These are phyloP conservation scores for Sutorius australiensis DNA, from an alignment of 768 basidiomycete genomes.

Conservation along the genomic window DNA sequence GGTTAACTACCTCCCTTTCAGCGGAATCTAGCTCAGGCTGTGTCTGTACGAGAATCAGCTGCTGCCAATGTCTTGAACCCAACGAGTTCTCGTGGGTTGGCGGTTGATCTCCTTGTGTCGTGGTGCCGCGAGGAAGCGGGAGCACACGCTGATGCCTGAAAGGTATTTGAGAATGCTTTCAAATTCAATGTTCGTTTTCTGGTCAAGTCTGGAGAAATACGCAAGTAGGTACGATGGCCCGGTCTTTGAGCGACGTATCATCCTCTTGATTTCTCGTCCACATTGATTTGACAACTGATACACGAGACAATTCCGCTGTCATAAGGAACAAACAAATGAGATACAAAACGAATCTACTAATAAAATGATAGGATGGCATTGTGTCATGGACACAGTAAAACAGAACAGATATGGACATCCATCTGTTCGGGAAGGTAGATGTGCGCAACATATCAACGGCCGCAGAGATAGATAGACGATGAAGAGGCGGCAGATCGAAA, in stretches of 20 bases:
- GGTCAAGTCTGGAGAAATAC: too few relatives aligned
- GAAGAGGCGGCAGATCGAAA: not conserved
- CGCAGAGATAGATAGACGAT: not conserved
- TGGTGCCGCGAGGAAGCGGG: not conserved
- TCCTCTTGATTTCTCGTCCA: not conserved
- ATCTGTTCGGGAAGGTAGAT: not conserved
- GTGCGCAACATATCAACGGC: not conserved
- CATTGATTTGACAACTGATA: not conserved
- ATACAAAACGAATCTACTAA: constrained; percentile 5
- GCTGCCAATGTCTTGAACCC: not conserved
- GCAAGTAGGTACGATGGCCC: not conserved
- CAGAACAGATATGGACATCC: not conserved
- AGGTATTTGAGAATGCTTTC: not conserved
- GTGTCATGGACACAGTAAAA: not conserved
- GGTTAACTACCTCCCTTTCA: too few relatives aligned
- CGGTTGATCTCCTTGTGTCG: not conserved
- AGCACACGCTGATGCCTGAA: not conserved
- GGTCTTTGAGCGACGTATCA: not conserved
- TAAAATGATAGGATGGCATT: not conserved
- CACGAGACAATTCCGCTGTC: not conserved
- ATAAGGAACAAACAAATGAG: not conserved
- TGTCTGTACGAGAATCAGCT: too few relatives aligned
- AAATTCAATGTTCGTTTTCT: not conserved
- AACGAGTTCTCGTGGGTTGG: not conserved
- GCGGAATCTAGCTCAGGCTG: too few relatives aligned